These are phyloP conservation scores for Aegilops sharonensis DNA, from an alignment of 176 grass and related monocot species.

Conservation along the genomic window DNA sequence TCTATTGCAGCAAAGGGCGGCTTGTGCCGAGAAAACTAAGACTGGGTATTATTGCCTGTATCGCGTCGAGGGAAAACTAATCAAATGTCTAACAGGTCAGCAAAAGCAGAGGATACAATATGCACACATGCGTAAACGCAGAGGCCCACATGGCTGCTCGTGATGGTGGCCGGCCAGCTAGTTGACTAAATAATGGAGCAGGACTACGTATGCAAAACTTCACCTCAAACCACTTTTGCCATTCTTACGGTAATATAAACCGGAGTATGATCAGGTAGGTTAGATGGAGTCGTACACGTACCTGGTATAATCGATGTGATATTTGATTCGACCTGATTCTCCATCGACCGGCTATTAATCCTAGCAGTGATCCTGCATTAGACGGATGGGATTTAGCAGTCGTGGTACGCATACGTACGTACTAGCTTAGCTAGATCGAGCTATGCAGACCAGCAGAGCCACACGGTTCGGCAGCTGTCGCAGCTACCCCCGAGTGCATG, in stretches of 20 bases:
- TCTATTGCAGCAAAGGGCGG: background rate
- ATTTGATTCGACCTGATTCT: background rate
- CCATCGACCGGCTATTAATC: background rate
- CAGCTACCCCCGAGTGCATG: background rate
- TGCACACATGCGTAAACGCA: background rate
- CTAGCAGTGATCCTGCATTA: background rate
- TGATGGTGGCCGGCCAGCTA: background rate
- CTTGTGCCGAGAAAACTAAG: background rate
- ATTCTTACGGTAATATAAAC: background rate
- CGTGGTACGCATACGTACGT: background rate
- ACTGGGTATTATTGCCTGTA: background rate
- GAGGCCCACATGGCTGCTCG: conserved; percentile 1
- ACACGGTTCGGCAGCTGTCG: background rate
- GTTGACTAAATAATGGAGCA: background rate
- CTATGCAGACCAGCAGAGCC: background rate
- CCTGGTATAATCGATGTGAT: background rate
- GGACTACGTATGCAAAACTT: background rate
- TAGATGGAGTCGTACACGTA: background rate
- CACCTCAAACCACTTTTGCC: background rate
- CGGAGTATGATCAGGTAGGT: background rate
- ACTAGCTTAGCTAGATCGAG: background rate
- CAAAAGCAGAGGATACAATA: background rate
- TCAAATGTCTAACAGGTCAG: background rate
- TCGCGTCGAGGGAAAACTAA: background rate
- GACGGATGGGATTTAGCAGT: background rate